Conservation (phyloP, 1,284 basidiomycete genomes). For the Fomitopsis pinicola region DNA sequence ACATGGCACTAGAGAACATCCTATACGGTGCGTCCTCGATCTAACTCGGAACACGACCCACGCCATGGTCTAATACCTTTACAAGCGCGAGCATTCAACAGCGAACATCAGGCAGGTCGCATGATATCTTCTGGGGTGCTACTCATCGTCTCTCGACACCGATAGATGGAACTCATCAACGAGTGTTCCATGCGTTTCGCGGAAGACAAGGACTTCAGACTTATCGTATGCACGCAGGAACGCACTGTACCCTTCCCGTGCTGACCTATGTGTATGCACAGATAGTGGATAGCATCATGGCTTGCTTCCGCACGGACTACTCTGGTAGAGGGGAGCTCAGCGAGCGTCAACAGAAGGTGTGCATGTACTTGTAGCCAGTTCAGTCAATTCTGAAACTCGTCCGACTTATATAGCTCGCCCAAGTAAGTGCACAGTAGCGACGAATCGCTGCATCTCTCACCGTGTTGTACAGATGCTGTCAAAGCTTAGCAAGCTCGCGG, state of each 20-base stretch:
- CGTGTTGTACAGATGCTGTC: conserved; percentile 72
- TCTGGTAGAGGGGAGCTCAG: conserved; percentile 90
- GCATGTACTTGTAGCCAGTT: conserved; percentile 1
- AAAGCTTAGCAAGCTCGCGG: conserved; percentile 85
- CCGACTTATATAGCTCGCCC: conserved; percentile 47
- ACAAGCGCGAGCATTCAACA: conserved; percentile 80
- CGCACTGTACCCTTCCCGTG: not conserved
- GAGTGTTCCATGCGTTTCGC: conserved; percentile 80
- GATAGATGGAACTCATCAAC: conserved; percentile 82
- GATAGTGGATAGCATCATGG: conserved; percentile 96
- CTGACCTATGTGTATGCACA: conserved; percentile 25
- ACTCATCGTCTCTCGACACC: not conserved
- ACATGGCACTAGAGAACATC: conserved; percentile 84
- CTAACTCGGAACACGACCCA: not conserved
- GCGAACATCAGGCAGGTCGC: conserved; percentile 71
- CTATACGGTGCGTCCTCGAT: conserved; percentile 55
- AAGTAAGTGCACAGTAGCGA: conserved; percentile 34
- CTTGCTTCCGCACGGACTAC: conserved; percentile 89
- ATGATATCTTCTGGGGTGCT: not conserved
- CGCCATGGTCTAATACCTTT: not conserved
- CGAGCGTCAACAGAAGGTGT: conserved; percentile 87
- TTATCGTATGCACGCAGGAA: conserved; percentile 46
- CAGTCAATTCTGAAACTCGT: not conserved
- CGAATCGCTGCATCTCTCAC: not conserved
- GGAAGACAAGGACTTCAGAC: conserved; percentile 76